Evolutionary conservation across 805 yeast genomes (phyloP).

Genomic region (Candida ipomoeae): DNA sequence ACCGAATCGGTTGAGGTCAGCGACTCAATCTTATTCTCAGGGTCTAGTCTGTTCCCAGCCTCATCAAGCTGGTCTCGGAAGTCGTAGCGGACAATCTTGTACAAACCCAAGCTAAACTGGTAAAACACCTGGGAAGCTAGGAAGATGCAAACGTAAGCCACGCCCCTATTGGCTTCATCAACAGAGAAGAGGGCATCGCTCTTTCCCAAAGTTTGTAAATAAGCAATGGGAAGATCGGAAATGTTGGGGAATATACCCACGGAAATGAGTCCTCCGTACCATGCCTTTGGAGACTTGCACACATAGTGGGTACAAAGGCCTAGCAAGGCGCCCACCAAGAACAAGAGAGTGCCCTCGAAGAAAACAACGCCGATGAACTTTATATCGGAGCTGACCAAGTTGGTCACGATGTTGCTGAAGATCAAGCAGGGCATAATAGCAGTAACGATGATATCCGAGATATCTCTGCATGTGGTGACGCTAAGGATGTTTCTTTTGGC

Average conservation of each 20-base stretch:
- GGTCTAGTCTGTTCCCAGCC: background rate
- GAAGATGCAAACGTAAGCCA: constrained; percentile 78
- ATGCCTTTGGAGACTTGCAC: constrained; percentile 62
- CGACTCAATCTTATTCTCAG: background rate
- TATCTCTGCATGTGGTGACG: constrained; percentile 61
- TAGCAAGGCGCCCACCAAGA: constrained; percentile 45
- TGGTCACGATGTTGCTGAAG: constrained; percentile 65
- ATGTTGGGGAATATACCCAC: constrained; percentile 77
- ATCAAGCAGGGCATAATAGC: constrained; percentile 73
- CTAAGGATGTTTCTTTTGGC: constrained; percentile 61
- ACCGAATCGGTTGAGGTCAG: background rate
- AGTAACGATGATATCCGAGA: constrained; percentile 64
- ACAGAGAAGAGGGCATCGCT: constrained; percentile 52
- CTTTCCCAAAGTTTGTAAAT: constrained; percentile 65
- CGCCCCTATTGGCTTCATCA: constrained; percentile 66
- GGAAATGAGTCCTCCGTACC: constrained; percentile 72
- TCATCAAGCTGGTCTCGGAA: constrained; percentile 41
- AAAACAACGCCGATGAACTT: constrained; percentile 64
- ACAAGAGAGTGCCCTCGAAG: constrained; percentile 46
- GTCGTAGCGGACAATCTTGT: constrained; percentile 65
- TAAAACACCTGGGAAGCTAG: constrained; percentile 62
- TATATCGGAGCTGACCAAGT: constrained; percentile 64
- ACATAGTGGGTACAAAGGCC: constrained; percentile 43
- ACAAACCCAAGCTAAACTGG: constrained; percentile 75
- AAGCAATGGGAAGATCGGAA: constrained; percentile 83